These are phyloP conservation scores for Trifolium subterraneum DNA, from an alignment of 306 rosid species.

Conservation along the genomic window DNA sequence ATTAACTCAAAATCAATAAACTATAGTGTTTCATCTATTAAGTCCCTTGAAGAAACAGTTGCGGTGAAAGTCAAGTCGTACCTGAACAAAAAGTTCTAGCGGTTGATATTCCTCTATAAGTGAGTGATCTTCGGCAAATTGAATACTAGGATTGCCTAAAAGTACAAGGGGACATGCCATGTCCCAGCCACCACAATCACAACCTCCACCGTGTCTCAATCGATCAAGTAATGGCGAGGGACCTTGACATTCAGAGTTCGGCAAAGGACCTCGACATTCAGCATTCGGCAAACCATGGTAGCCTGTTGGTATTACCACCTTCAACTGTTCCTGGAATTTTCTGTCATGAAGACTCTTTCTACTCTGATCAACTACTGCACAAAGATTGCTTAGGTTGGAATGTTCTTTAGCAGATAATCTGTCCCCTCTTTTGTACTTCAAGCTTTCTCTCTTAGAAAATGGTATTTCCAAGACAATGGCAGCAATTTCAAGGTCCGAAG, in stretches of 20 bases:
- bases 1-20: slow-evolving; percentile 10
- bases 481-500: slow-evolving; percentile 71
- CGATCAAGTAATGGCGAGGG: slow-evolving; percentile 87
- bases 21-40: not conserved
- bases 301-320: slow-evolving; percentile 82
- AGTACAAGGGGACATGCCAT: slow-evolving; percentile 90
- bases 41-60: slow-evolving; percentile 37
- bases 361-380: slow-evolving; percentile 49
- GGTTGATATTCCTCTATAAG: slow-evolving; percentile 60
- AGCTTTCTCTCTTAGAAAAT: slow-evolving; percentile 73
- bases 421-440: slow-evolving; percentile 68
- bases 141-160: slow-evolving; percentile 71
- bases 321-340: slow-evolving; percentile 61
- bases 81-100: slow-evolving; percentile 82
- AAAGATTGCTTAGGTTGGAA: slow-evolving; percentile 46
- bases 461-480: slow-evolving; percentile 85
- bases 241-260: slow-evolving; percentile 60
- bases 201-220: slow-evolving; percentile 87
- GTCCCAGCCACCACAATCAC: slow-evolving; percentile 99
- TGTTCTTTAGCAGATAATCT: slow-evolving; percentile 49
- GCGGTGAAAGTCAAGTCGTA: slow-evolving; percentile 44
- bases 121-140: slow-evolving; percentile 53
- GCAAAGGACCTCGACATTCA: slow-evolving; percentile 71
- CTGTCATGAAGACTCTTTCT: slow-evolving; percentile 46
- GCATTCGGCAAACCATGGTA: slow-evolving; percentile 74